Base-by-base conservation (phyloP, 2,329 filamentous ascomycete genomes). In the Spiromastix sp. region DNA sequence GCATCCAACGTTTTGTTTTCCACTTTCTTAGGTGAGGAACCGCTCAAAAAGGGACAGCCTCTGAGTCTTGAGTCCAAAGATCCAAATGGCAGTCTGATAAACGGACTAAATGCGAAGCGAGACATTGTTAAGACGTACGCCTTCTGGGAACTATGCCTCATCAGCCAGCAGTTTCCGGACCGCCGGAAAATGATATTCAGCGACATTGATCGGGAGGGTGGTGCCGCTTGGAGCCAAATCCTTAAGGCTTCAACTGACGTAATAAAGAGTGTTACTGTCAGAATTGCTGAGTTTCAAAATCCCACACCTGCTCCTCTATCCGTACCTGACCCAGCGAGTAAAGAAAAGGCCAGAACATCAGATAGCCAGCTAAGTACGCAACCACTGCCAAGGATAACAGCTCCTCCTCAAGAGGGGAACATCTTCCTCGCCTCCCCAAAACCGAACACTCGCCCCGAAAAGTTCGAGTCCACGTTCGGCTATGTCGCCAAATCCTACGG, bases 131-230 rank as follows among this genome's bases (percentile, higher is more conserved):
- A 75, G 72, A 72, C 77, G 1, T 93, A 93, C 56, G 87, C 89
- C 11, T 81, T 93, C 58, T 94, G 87, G 87, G 89, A 96, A 53
- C 67, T 95, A 18, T 76, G 77, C 19, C 70, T 84, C 37, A 93
- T 95, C 47, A 79, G 83, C 24, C 73, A 81, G 38, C 72, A 76
- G 36, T 87, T 82, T 43, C 70, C 79, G 11, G 70, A 76, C n/a
- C 77, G 86, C 21, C 75, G 89, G 34, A 83, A 81, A 56, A 74
- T 77, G 13, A 85, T 96, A 37, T 95, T 84, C 58, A 76, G 79
- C 39, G 89, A 96, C 47, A 83, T 94, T 42, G 85, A 93, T 47
- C 81, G 86, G 41, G 75, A 76, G 36, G 81, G 80, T 29, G 85
- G 81, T 0, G 72, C 84, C 1, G 79, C 83, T 45, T 94, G 85